These are phyloP conservation scores for Globisporangium canariense DNA, from an alignment of 352 stramenopile species.

Conservation along the genomic window DNA sequence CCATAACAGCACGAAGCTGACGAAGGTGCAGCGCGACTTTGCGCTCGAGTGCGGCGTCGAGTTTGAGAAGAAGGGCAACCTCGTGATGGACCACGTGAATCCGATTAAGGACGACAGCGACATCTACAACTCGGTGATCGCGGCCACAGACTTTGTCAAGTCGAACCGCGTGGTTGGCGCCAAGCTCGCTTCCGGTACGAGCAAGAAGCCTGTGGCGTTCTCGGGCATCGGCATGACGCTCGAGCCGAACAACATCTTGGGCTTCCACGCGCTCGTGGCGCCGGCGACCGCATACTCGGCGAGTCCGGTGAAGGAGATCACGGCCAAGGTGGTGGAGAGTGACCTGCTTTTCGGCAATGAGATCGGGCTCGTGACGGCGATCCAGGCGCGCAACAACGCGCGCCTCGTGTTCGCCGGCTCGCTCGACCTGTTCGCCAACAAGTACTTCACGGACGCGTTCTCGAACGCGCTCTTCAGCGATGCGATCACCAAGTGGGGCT, in stretches of 20 bases:
- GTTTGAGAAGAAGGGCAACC: conserved; percentile 84
- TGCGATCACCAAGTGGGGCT: conserved; percentile 77
- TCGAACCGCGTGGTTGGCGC: conserved; percentile 60
- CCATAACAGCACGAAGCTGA: conserved; percentile 50
- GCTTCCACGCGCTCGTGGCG: conserved; percentile 75
- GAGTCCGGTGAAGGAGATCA: conserved; percentile 73
- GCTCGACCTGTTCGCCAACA: conserved; percentile 87
- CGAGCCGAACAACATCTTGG: conserved; percentile 80
- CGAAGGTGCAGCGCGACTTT: conserved; percentile 82
- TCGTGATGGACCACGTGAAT: conserved; percentile 87
- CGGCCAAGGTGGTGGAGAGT: conserved; percentile 48
- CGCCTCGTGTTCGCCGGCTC: conserved; percentile 86
- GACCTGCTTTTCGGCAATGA: conserved; percentile 70
- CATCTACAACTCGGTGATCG: conserved; percentile 78
- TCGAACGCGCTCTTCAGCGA: conserved; percentile 79
- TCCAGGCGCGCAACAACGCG: conserved; percentile 90
- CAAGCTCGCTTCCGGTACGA: conserved; percentile 29
- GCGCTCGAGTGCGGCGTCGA: conserved; percentile 85
- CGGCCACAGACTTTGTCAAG: conserved; percentile 63
- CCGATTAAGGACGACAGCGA: conserved; percentile 50
- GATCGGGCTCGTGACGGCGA: conserved; percentile 79
- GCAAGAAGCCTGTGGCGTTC: conserved; percentile 74
- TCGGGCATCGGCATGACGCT: conserved; percentile 79
- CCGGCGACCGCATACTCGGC: conserved; percentile 81
- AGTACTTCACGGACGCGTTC: conserved; percentile 67